Evolutionary conservation across 2,329 filamentous ascomycete genomes (phyloP).

Genomic region (Monosporascus sp.): DNA sequence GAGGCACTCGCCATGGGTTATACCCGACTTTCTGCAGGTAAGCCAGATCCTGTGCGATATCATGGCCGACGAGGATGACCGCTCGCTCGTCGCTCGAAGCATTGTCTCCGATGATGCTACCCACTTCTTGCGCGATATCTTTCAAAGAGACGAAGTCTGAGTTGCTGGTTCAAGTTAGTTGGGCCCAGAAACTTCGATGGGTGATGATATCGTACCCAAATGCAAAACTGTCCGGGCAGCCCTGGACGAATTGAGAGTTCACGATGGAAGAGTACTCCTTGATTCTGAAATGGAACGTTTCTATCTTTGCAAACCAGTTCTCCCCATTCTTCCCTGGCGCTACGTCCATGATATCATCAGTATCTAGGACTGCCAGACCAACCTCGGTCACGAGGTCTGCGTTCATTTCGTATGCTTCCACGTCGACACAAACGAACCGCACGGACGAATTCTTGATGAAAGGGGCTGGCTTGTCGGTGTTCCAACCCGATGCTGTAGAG

Average conservation of each 20-base stretch:
- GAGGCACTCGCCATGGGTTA: slow-evolving; percentile 45
- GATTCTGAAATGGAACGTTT: slow-evolving; percentile 71
- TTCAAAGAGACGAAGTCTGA: slow-evolving; percentile 34
- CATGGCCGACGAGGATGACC: slow-evolving; percentile 78
- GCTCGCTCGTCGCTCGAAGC: slow-evolving; percentile 19
- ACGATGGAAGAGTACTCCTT: slow-evolving; percentile 58
- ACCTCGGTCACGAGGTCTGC: slow-evolving; percentile 73
- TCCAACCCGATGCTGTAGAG: slow-evolving; percentile 32
- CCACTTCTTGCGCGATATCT: slow-evolving; percentile 30
- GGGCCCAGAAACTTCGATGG: background rate
- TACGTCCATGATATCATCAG: slow-evolving; percentile 43
- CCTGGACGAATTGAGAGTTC: slow-evolving; percentile 64
- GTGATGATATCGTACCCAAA: slow-evolving; percentile 57
- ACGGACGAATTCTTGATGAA: slow-evolving; percentile 46
- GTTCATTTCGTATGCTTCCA: slow-evolving; percentile 72
- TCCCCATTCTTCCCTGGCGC: slow-evolving; percentile 56
- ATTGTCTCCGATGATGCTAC: slow-evolving; percentile 28
- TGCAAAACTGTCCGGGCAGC: slow-evolving; percentile 67
- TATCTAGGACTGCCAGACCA: slow-evolving; percentile 78
- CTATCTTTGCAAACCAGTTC: slow-evolving; percentile 64
- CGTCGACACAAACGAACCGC: slow-evolving; percentile 73
- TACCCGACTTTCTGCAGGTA: slow-evolving; percentile 64
- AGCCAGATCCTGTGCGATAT: slow-evolving; percentile 59
- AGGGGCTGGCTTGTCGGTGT: slow-evolving; percentile 31
- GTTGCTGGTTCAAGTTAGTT: slow-evolving; percentile 24